Base-by-base conservation (phyloP, 2,329 filamentous ascomycete species). In the Mollisia scopiformis region DNA sequence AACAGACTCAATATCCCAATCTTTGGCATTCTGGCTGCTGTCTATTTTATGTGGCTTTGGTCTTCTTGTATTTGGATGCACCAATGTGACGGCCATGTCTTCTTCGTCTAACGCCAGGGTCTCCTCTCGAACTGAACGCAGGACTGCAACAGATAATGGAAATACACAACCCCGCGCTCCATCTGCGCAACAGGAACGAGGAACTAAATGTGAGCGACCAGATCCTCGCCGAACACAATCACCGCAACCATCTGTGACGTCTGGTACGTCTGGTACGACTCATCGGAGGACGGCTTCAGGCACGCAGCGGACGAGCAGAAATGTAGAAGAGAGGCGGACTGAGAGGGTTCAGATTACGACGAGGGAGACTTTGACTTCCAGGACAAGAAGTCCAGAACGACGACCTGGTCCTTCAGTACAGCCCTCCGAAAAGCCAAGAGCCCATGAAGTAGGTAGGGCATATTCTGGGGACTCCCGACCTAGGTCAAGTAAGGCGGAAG, bases 281-380 rank as follows among this genome's bases (percentile, higher is more conserved):
- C 84, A 88, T 70, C 87, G 86, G 75, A 80, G 85, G 57, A 79
- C 80, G 19, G 78, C 83, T 1, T 88, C 86, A 14, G 82, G 82
- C 11, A 80, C 83, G 1, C 79, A 86, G 54, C 76, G 81, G 3
- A 73, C 75, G 19, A 83, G 78, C 71, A 79, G 80, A 66, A 74
- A 73, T 43, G 73, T 78, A 31, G 79, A 74, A 30, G 73, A 75
- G 59, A 76, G 84, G 64, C 79, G 83, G 70, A 86, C 82, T 7
- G 86, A 88, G 74, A 80, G 78, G 71, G 72, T 80, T 69, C 71
- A 85, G 57, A 80, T 88, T 62, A 85, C 86, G 49, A 87, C 85
- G 23, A 79, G 84, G 59, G 89, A 92, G 70, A 86, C 85, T 57
- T 72, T 88, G 58, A 81, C 85, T 35, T 79, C 82, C 59, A 82